Evolutionary conservation across 2,329 filamentous ascomycete genomes (phyloP).

Genomic region (Stachybotrys chlorohalonatus): DNA sequence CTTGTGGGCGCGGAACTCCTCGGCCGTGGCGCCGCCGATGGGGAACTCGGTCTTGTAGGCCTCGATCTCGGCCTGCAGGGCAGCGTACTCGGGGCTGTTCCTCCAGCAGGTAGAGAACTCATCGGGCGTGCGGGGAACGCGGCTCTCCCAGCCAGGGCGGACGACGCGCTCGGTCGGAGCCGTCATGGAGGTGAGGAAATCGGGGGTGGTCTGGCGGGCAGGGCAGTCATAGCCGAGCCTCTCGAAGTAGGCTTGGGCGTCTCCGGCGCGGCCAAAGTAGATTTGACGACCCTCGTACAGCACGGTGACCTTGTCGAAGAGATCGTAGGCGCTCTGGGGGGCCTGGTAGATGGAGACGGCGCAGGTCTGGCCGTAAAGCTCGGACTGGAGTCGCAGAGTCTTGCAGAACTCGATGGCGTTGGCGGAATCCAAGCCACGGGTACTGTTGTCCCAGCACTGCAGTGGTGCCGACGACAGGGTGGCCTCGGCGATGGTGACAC

Average conservation of each 20-base stretch:
- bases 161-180: constrained; percentile 24
- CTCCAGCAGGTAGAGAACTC: constrained; percentile 29
- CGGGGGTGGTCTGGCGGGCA: constrained; percentile 52
- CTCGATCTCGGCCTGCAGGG: constrained; percentile 11
- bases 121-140: constrained; percentile 24
- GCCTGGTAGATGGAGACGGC: constrained; percentile 48
- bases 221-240: constrained; percentile 55
- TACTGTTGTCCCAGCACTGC: constrained; percentile 22
- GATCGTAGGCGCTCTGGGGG: constrained; percentile 47
- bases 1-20: constrained; percentile 16
- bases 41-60: constrained; percentile 24
- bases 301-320: constrained; percentile 60
- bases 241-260: constrained; percentile 53
- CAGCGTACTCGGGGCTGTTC: constrained; percentile 10
- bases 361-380: constrained; percentile 13
- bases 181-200: constrained; percentile 53
- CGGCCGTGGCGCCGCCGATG: constrained; percentile 9
- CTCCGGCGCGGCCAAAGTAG: constrained; percentile 49
- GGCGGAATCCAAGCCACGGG: constrained; percentile 18
- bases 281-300: constrained; percentile 60
- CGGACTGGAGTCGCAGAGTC: constrained; percentile 14
- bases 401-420: constrained; percentile 19
- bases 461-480: constrained; percentile 40
- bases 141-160: constrained; percentile 21
- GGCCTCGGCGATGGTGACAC: constrained; percentile 68